Evolutionary conservation across 2,329 filamentous ascomycete species (phyloP).

Genomic region (Exophiala alcalophila): DNA sequence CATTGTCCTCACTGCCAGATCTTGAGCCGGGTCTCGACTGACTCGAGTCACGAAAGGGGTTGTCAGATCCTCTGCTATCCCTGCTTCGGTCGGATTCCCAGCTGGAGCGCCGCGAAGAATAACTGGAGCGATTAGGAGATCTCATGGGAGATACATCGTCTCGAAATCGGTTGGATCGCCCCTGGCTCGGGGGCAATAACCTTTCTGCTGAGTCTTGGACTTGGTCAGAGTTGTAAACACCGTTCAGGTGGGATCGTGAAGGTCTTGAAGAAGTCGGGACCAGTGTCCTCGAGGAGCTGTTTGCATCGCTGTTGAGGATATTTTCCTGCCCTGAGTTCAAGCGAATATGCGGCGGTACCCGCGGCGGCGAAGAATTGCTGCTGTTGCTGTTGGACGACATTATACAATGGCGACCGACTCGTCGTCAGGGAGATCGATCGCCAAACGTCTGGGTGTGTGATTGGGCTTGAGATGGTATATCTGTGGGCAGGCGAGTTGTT

Average conservation of each 20-base stretch:
- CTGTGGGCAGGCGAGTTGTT: not conserved
- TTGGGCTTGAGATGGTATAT: not conserved
- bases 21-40: constrained; percentile 50
- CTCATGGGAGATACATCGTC: constrained; percentile 49
- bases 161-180: constrained; percentile 34
- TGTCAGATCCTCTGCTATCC: constrained; percentile 49
- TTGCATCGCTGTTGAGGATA: constrained; percentile 36
- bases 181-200: constrained; percentile 29
- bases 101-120: constrained; percentile 62
- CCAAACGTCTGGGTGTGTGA: too few species aligned
- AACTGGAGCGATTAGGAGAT: constrained; percentile 50
- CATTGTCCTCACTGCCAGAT: constrained; percentile 62
- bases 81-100: constrained; percentile 61
- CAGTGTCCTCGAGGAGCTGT: constrained; percentile 22
- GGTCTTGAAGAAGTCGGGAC: constrained; percentile 22
- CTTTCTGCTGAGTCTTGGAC: constrained; percentile 26
- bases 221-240: constrained; percentile 29
- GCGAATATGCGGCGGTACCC: constrained; percentile 57
- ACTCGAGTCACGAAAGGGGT: constrained; percentile 62
- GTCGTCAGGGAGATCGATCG: constrained; percentile 29
- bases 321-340: constrained; percentile 62
- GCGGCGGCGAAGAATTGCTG: constrained; percentile 21
- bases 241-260: constrained; percentile 22
- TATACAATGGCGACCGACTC: constrained; percentile 26
- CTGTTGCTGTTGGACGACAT: constrained; percentile 30